A percentile compares a stretch with the other conserved stretches of the same genome.
phyloP scores from a whole-genome alignment of 163 green algal species.

The Scenedesmus sp. region DNA sequence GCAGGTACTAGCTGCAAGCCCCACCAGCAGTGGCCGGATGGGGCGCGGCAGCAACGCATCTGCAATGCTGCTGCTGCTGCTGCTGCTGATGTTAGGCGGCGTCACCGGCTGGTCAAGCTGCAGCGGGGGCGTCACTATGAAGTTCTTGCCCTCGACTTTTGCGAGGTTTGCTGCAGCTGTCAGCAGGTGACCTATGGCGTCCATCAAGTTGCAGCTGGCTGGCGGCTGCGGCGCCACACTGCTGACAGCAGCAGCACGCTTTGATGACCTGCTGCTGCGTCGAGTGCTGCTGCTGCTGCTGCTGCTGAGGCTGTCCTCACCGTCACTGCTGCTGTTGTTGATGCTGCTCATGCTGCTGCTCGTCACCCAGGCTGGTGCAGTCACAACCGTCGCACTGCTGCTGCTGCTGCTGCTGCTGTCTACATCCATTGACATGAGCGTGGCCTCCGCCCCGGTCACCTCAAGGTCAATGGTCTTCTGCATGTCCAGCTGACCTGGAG shows the following conservation, averaged over 20 bases:
- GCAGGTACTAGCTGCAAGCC: slow-evolving; percentile 1
- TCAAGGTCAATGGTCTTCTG: slow-evolving; percentile 36
- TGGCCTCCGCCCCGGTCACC: background rate
- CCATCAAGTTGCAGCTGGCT: slow-evolving; percentile 40
- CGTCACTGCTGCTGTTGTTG: slow-evolving; percentile 3
- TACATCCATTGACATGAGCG: background rate
- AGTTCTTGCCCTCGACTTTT: slow-evolving; percentile 7
- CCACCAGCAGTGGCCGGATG: slow-evolving; percentile 54
- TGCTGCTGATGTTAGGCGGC: slow-evolving; percentile 16
- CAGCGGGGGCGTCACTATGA: slow-evolving; percentile 39
- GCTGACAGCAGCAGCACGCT: background rate
- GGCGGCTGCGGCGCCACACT: background rate
- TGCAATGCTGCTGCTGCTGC: background rate
- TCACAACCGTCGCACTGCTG: background rate
- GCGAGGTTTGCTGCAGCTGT: slow-evolving; percentile 28
- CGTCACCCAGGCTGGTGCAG: background rate
- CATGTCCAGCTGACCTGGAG: slow-evolving; percentile 10
- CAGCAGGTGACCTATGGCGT: slow-evolving; percentile 26
- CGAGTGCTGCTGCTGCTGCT: background rate
- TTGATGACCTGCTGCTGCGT: background rate
- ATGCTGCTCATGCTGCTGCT: background rate
- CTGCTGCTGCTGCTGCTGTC: background rate
- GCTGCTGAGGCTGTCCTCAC: background rate
- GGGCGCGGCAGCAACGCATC: slow-evolving; percentile 54
- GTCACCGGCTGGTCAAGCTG: background rate